Evolutionary conservation across 768 basidiomycete genomes (phyloP).

Genomic region (Leucogyrophana mollusca): DNA sequence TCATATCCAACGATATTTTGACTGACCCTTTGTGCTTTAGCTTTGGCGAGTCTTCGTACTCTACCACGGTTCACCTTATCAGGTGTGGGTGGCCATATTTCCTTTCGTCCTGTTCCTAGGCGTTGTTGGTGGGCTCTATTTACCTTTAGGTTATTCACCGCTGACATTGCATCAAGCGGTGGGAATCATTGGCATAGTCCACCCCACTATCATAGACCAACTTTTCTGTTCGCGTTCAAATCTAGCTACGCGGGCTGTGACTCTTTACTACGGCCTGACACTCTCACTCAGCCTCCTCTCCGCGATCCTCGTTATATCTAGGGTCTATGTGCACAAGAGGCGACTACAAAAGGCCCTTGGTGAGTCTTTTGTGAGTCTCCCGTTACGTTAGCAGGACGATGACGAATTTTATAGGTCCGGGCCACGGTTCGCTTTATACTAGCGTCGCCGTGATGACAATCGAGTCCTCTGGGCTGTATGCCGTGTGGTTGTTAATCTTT

Average conservation of each 20-base stretch:
- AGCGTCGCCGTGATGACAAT: slow-evolving; percentile 19
- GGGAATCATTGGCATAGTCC: slow-evolving; percentile 15
- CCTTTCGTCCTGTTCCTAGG: slow-evolving; percentile 21
- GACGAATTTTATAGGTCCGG: slow-evolving; percentile 10
- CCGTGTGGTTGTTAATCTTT: slow-evolving; percentile 21
- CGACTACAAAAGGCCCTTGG: slow-evolving; percentile 23
- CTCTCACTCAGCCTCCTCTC: slow-evolving; percentile 21
- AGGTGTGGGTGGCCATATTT: slow-evolving; percentile 23
- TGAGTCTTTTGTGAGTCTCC: too few species aligned
- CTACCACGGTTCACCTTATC: slow-evolving; percentile 17
- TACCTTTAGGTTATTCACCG: too few species aligned
- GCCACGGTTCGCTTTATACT: slow-evolving; percentile 18
- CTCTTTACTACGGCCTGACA: slow-evolving; percentile 22
- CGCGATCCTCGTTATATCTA: slow-evolving; percentile 19
- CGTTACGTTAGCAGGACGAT: too few species aligned
- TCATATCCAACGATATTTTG: too few species aligned
- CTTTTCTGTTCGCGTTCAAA: slow-evolving; percentile 19
- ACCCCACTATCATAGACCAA: slow-evolving; percentile 17
- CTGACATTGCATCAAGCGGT: too few species aligned
- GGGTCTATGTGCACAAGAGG: slow-evolving; percentile 24
- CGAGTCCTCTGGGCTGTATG: slow-evolving; percentile 24
- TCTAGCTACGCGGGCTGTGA: slow-evolving; percentile 20
- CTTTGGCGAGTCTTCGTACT: slow-evolving; percentile 24
- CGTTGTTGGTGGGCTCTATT: slow-evolving; percentile 17
- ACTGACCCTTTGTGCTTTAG: slow-evolving; percentile 7